Base-by-base conservation (phyloP, 2,329 filamentous ascomycete genomes). In the Fusarium albidum region DNA sequence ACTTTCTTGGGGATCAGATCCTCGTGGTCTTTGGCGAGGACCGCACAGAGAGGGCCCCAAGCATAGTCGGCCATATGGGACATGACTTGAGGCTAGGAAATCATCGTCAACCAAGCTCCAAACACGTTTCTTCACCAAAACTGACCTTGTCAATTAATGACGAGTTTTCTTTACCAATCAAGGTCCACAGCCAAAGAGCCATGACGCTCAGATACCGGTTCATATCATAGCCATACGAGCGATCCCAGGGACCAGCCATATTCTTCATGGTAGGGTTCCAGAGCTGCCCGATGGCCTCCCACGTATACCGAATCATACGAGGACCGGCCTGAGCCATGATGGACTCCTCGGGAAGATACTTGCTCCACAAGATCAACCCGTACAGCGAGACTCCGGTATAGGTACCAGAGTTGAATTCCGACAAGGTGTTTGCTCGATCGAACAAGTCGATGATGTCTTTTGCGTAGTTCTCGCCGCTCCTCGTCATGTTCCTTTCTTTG, bases 221-320 rank as follows among this genome's bases (percentile, higher is more conserved):
- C 84, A 87, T 86, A 53, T 88, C 84, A 51, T 80, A 87, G 1
- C 84, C 84, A 56, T 88, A 88, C 0, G 79, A 75, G 1, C 85
- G 79, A 67, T 88, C 85, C 85, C 85, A 88, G 0, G 85, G 85
- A 0, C 85, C 85, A 3, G 84, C 84, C 40, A 87, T 77, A 55
- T 87, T 88, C 58, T 77, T 81, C 70, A 88, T 68, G 3, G 78
- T 75, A 1, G 84, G 79, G 45, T 87, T 82, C 74, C 83, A 88
- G 2, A 88, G 74, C 38, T 78, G 60, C 0, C 76, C 74, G 2
- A 83, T 73, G 4, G 77, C 74, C 5, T 76, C 71, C 84, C 83
- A 87, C 0, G 79, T 84, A 12, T 77, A 66, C 5, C 68, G 57
- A n/a, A 87, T 75, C 77, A 87, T 84, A 5, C 73, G 70, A 0